A percentile compares a stretch with the other conserved stretches of the same genome.
Conservation (phyloP, 2,329 filamentous ascomycete species). For the Sclerotinia subarctica region DNA sequence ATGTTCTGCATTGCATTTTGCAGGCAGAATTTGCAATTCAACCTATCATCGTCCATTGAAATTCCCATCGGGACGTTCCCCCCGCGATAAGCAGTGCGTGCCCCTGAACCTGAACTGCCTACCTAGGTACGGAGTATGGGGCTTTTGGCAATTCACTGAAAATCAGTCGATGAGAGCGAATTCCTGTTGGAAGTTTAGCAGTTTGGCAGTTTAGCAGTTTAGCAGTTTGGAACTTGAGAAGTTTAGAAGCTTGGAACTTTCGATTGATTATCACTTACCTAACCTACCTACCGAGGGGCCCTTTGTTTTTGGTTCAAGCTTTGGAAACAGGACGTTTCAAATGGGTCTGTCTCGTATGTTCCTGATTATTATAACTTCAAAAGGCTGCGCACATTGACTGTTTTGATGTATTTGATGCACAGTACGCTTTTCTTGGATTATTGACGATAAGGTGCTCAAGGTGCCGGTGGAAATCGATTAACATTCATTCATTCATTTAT, state of each 20-base stretch:
- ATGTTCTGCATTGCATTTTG: constrained; percentile 19
- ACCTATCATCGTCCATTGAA: constrained; percentile 12
- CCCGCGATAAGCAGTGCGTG: neutral
- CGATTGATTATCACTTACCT: neutral
- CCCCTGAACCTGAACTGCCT: constrained; percentile 1
- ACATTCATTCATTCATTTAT: neutral
- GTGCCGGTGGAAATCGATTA: neutral
- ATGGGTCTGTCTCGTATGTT: neutral
- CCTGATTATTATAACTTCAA: neutral
- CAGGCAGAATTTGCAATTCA: neutral
- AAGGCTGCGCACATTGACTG: constrained; percentile 2
- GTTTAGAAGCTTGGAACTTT: neutral
- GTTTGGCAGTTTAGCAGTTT: too few species aligned
- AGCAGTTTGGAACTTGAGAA: neutral
- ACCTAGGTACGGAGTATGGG: neutral
- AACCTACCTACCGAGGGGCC: neutral
- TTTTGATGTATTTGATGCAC: neutral
- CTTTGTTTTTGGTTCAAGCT: neutral
- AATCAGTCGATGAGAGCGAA: neutral
- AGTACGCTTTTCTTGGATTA: neutral
- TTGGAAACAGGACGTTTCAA: neutral
- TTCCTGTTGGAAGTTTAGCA: neutral
- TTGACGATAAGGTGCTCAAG: neutral
- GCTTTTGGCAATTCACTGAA: neutral
- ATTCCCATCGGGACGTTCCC: constrained; percentile 1